Evolutionary conservation across 2,329 filamentous ascomycete species (phyloP), one percentile per base, ranked within the genome.

Genomic region (Bipolaris zeicola): DNA sequence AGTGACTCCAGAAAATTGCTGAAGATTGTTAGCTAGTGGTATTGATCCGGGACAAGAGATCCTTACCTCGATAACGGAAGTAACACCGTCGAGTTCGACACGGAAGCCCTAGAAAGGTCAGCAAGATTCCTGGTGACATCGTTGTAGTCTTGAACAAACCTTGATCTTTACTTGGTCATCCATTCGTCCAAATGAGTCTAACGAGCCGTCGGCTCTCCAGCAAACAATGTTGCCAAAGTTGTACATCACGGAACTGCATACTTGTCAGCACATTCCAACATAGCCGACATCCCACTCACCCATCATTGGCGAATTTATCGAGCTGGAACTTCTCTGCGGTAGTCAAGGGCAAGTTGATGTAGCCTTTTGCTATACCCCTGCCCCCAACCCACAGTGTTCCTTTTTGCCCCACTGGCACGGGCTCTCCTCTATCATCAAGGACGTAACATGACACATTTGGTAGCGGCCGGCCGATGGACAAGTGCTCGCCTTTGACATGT

Each of bases 81-180:
- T 79, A 26, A 87, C 80, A 34, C 84, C 83, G 52, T 86, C 84
- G 8, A 87, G 80, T 68, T 87, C 84, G 43, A 87, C 82, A 22
- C 85, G 82, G 67, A 87, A 86, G 6, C 85, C 84, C 79, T 74
- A n/a, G 0, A 14, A n/a, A 34, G 1, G 34, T 72, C 28, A 71
- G 52, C 7, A 26, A 24, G 10, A 38, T 18, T 16, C 10, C 28
- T 22, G n/a, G 11, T 1, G 7, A 8, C 11, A 5, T 18, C 20
- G 31, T 1, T 22, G 11, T 10, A 11, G 4, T 8, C 13, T 14
- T 18, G 8, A 11, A 34, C 41, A 8, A 55, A 71, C 71, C 61
- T 85, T 85, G 66, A 87, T 80, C 71, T 87, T 87, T 57, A 87
- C 82, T 65, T 87, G 85, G 57, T 87, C 84, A 62, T 87, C 85